Percentiles rank a stretch among this genome's conserved stretches.
Conservation (phyloP, 1,139 yeast genomes). For the Ogataea hybrid region DNA sequence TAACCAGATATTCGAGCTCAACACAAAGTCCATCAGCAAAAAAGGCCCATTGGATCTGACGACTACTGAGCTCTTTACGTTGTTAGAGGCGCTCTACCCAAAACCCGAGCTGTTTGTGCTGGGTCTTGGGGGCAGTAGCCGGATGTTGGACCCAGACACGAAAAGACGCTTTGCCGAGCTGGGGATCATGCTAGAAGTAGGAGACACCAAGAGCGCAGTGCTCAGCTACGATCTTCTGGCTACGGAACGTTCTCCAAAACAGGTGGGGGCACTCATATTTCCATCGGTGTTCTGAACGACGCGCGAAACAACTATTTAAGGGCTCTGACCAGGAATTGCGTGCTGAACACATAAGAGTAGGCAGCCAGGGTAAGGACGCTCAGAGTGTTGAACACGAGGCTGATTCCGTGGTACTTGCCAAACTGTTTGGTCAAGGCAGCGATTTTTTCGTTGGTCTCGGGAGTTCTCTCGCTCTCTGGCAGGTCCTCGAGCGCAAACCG, state of each 20-base stretch:
- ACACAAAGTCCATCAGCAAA: conserved; percentile 35
- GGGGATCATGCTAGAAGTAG: conserved; percentile 69
- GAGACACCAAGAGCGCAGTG: conserved; percentile 68
- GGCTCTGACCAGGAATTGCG: conserved; percentile 23
- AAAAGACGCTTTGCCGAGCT: conserved; percentile 47
- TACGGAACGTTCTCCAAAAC: conserved; percentile 67
- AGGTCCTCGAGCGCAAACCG: conserved; percentile 49
- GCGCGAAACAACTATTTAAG: conserved; percentile 4
- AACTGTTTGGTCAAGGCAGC: conserved; percentile 57
- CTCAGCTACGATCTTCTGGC: conserved; percentile 71
- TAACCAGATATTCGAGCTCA: conserved; percentile 62
- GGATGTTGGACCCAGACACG: conserved; percentile 59
- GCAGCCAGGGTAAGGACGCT: conserved; percentile 59
- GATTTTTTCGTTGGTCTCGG: conserved; percentile 49
- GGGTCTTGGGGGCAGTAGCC: conserved; percentile 64
- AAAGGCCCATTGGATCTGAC: conserved; percentile 33
- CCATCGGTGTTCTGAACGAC: conserved; percentile 59
- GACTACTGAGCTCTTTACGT: conserved; percentile 40
- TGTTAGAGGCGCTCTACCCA: conserved; percentile 62
- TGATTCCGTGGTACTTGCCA: conserved; percentile 73
- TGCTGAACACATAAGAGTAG: conserved; percentile 65
- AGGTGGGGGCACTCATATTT: conserved; percentile 64
- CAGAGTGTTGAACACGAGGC: conserved; percentile 62
- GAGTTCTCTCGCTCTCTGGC: conserved; percentile 49
- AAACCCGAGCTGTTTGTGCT: conserved; percentile 74